These are phyloP conservation scores for Suhomyces xylopsoci DNA, from an alignment of 805 yeast genomes.

Conservation along the genomic window DNA sequence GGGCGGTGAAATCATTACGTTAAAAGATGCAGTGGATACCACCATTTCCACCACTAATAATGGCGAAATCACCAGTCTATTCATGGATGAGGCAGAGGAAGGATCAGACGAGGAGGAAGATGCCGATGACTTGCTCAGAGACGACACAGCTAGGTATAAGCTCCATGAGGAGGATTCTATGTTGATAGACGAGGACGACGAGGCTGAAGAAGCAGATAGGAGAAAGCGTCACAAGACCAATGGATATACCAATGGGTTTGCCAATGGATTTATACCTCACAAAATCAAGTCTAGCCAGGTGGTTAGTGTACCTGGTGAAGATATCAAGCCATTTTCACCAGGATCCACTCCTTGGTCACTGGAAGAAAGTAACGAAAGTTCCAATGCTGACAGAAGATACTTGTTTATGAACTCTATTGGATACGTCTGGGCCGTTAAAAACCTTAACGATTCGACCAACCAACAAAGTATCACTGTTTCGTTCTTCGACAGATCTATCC, in stretches of 20 bases:
- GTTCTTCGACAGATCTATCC: slow-evolving; percentile 74
- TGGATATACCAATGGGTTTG: slow-evolving; percentile 10
- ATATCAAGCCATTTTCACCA: slow-evolving; percentile 67
- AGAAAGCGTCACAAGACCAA: slow-evolving; percentile 24
- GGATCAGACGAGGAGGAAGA: slow-evolving; percentile 15
- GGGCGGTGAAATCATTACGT: slow-evolving; percentile 36
- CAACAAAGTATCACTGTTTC: slow-evolving; percentile 77
- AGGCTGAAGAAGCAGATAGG: slow-evolving; percentile 10
- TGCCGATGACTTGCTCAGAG: slow-evolving; percentile 16
- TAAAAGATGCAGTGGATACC: slow-evolving; percentile 13
- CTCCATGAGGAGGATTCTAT: slow-evolving; percentile 31
- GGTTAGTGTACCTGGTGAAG: slow-evolving; percentile 21
- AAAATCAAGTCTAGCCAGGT: slow-evolving; percentile 22
- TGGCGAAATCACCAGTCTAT: slow-evolving; percentile 3
- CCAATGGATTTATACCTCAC: background rate
- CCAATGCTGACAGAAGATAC: slow-evolving; percentile 59
- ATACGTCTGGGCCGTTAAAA: slow-evolving; percentile 71
- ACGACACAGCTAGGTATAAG: slow-evolving; percentile 14
- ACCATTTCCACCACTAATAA: background rate
- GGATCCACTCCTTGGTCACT: slow-evolving; percentile 81
- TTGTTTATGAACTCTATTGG: slow-evolving; percentile 79
- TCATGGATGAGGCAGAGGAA: slow-evolving; percentile 15
- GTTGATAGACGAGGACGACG: slow-evolving; percentile 36
- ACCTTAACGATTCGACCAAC: slow-evolving; percentile 14
- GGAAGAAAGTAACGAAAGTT: slow-evolving; percentile 10